A percentile compares a stretch with the other conserved stretches of the same genome.
Evolutionary conservation across 495 filamentous ascomycete genomes (phyloP).

Genomic region (Venustampulla echinocandica): DNA sequence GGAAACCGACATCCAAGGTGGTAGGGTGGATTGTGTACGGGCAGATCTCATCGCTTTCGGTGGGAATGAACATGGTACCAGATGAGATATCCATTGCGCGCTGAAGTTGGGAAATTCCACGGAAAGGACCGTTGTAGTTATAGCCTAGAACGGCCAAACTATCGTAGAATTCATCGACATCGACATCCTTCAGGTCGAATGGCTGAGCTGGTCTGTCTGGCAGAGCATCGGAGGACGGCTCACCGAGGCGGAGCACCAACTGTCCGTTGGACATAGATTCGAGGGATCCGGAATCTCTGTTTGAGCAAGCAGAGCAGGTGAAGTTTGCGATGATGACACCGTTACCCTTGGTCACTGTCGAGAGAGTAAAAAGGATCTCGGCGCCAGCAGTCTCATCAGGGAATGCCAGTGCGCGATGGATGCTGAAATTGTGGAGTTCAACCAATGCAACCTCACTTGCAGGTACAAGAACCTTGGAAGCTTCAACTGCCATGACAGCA

Average conservation of each 20-base stretch:
- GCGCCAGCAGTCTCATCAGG: constrained; percentile 2
- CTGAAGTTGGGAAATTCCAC: neutral
- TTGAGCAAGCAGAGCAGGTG: neutral
- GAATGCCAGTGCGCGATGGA: neutral
- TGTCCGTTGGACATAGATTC: neutral
- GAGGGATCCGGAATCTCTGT: neutral
- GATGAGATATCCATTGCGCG: constrained; percentile 5
- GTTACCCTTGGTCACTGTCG: neutral
- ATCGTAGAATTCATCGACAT: neutral
- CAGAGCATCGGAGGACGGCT: constrained; percentile 1
- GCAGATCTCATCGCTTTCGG: too few relatives aligned
- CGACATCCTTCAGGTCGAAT: neutral
- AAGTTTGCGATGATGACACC: neutral
- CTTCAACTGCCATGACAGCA: constrained; percentile 47
- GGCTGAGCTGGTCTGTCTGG: neutral
- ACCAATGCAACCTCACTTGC: neutral
- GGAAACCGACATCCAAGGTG: constrained; percentile 35
- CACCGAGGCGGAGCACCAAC: neutral
- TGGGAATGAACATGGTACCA: constrained; percentile 26
- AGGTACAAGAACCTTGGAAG: neutral
- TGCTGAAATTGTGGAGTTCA: constrained; percentile 15
- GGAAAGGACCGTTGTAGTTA: neutral
- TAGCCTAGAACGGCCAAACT: neutral
- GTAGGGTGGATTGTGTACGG: constrained; percentile 40
- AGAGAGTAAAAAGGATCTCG: constrained; percentile 2